Evolutionary conservation across 768 basidiomycete genomes (phyloP), one percentile per base, ranked within the genome.

Genomic region (Krasilnikovozyma curviuscula): DNA sequence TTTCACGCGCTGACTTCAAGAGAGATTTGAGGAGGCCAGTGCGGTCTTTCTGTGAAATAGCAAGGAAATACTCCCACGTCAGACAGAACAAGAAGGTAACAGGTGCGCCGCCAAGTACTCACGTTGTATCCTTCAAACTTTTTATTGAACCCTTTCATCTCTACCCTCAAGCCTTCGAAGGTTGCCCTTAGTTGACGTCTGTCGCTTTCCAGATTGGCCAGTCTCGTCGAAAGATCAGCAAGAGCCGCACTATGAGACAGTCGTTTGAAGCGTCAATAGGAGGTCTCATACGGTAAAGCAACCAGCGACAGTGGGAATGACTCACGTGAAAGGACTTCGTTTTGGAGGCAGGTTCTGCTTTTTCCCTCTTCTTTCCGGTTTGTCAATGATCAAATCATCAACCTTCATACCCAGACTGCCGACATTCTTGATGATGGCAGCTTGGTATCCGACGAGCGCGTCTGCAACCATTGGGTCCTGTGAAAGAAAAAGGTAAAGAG

Each of bases 401-500:
- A 63, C 49, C 14, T 37, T 40, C 25, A 39, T 16, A 8, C 44
- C 44, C 4, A 50, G 35, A 2, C 28, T 44, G 39, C 59, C 45
- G 54, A 65, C 56, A 5, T 60, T 55, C 14, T 48, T 46, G 28
- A 62, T 49, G 7, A 66, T 45, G n/a, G 55, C 53, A 51, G 59
- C 57, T 41, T 66, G 65, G 48, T 66, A 66, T 13, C 40, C 45
- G 12, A 66, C 61, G 3, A 64, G 40, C 4, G 61, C 60, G 39
- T 19, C 30, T 37, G 54, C n/a, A 19, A n/a, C n/a, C 12, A 31
- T 3, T 10, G 8, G 43, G 21, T 14, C n/a, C n/a, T n/a, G n/a
- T n/a, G 25, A 4, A 28, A 8, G 5, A 30, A 30, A 25, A 18
- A 27, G 21, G 25, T 28, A 3, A 38, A 21, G 5, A n/a, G 23